Evolutionary conservation across 345 rosid genomes (phyloP), one percentile per base, ranked within the genome.

Genomic region (Acer campestre): DNA sequence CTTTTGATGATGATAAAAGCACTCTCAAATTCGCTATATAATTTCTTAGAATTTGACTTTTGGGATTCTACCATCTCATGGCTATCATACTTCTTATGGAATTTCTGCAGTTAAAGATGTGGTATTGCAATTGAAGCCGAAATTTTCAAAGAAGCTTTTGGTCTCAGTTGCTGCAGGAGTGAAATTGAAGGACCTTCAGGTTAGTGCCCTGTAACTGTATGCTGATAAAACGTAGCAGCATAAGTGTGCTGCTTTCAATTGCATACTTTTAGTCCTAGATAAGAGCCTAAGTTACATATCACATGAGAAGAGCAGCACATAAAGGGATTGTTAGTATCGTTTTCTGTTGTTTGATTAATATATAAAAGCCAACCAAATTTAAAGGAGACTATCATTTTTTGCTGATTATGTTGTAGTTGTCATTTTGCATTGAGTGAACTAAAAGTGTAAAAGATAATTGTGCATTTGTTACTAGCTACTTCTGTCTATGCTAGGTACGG

Each of bases 161-260:
- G 97, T 96, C 82, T 96, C 98, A 4, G 87, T 94, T 82, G 98
- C 92, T 75, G 99, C 97, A 4, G 99, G 98, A 76, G 80, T 88
- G 6, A 92, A 86, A 77, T 76, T 96, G 89, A 90, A 88, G 72
- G 98, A 96, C 81, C 85, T 94, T 79, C 89, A 92, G 92, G 99
- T 93, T 82, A 83, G 80, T 73, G 44, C 49, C 38, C 61, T 59
- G 58, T 68, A 58, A 58, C 8, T 66, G 14, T 56, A 46, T 35
- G 4, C 12, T 1, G 17, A 42, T 42, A 42, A 8, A 42, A 42
- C 2, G 9, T 42, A 42, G 10, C 46, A 55, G 10, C 46, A 55
- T 22, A 38, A 27, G n/a, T 25, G 3, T 0, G 48, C 13, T 40
- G 65, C 75, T 7, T 22, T 35, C n/a, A 42, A 35, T 22, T 27